A percentile compares a stretch with the other conserved stretches of the same genome.
Evolutionary conservation across 2,329 filamentous ascomycete species (phyloP).

Genomic region (Pseudopithomyces chartarum): DNA sequence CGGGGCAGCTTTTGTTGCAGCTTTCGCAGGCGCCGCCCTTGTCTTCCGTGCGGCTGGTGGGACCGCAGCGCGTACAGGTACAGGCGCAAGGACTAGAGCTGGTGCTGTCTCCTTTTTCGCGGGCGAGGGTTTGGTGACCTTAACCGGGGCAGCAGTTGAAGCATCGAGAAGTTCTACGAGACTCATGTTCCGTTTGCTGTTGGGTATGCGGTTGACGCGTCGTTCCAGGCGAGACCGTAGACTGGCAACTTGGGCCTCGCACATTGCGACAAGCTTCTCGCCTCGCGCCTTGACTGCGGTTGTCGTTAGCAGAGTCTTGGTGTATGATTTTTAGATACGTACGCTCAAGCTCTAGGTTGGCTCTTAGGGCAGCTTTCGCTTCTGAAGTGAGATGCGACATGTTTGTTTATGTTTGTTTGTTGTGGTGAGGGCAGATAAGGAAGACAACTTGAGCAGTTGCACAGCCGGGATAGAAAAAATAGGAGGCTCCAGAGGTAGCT

Average conservation of each 20-base stretch:
- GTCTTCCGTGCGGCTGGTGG: slow-evolving; percentile 11
- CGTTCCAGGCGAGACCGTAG: slow-evolving; percentile 87
- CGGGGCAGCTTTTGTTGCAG: slow-evolving; percentile 1
- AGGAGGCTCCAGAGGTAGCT: neutral
- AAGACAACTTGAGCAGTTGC: neutral
- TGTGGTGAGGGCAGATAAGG: slow-evolving; percentile 11
- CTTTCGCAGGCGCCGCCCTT: slow-evolving; percentile 8
- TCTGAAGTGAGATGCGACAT: slow-evolving; percentile 39
- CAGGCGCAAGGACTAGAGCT: neutral
- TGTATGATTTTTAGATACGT: slow-evolving; percentile 18
- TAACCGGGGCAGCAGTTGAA: slow-evolving; percentile 3
- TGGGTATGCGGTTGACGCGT: slow-evolving; percentile 89
- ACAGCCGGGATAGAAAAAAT: neutral
- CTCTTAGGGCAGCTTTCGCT: slow-evolving; percentile 37
- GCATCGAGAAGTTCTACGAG: slow-evolving; percentile 76
- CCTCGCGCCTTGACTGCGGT: slow-evolving; percentile 84
- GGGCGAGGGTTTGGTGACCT: slow-evolving; percentile 15
- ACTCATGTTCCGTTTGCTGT: slow-evolving; percentile 74
- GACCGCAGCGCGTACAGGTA: slow-evolving; percentile 1
- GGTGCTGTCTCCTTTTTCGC: slow-evolving; percentile 16
- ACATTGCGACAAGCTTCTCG: slow-evolving; percentile 85
- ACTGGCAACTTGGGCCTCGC: slow-evolving; percentile 84
- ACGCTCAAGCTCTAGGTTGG: slow-evolving; percentile 42
- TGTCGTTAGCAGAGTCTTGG: slow-evolving; percentile 13
- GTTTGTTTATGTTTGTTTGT: slow-evolving; percentile 20